Base-by-base conservation (phyloP, 805 yeast genomes). In the Saccharomyces paradoxus region DNA sequence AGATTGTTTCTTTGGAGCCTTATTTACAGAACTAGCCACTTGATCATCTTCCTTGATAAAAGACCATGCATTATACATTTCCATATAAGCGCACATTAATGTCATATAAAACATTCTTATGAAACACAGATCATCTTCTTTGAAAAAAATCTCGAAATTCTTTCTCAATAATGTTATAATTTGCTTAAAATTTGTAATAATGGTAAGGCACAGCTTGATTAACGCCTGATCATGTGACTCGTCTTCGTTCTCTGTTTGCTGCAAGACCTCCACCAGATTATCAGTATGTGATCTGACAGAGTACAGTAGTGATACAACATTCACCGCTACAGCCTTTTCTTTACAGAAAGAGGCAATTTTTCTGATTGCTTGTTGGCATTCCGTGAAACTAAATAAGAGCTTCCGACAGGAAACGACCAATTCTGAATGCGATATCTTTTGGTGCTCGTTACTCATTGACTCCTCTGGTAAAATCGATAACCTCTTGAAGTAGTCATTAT, bases 41-140 rank as follows among this genome's bases (percentile, higher is more conserved):
- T 37, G 22, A 30, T 56, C 57, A 44, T 56, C 56, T 6, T 60
- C 58, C 21, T 61, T 57, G 29, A 67, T 61, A 41, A 64, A 66
- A 53, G 70, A 74, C 76, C 83, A 84, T 0, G 90, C 87, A 65
- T 87, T 87, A 60, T 75, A 77, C 51, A 87, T 71, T 66, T 87
- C 94, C 53, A 79, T 78, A 57, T 86, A 79, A 0, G 87, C 78
- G 32, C 87, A 85, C 62, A 78, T 79, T 8, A 83, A 61, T 5
- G 84, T 77, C 67, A 86, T 71, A 56, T 83, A 77, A 48, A 86
- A 75, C 77, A 84, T 77, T 57, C 92, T 71, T 10, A 85, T 75
- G 62, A 83, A 84, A 57, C 86, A 79, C 14, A 83, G 74, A 64
- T 86, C 91, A 44, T 81, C 78, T 47, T 76, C 78, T 41, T 74